Conservation (phyloP, 345 rosid genomes). For the Alliaria petiolata region DNA sequence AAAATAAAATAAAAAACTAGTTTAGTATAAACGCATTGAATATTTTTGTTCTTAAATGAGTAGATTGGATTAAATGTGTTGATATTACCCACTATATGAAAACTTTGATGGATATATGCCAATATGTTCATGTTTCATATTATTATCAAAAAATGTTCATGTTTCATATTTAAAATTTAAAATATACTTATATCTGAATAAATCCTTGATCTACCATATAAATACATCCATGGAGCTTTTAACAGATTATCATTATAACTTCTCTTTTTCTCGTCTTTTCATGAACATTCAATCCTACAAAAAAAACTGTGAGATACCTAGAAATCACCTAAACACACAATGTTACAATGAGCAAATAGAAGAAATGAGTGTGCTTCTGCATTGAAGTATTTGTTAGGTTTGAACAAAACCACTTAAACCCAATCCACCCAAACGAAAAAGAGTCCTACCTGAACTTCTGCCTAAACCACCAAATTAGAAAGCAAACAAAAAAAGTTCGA, state of each 20-base stretch:
- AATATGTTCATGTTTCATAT: not conserved
- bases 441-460: conserved; percentile 30
- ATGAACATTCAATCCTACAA: not conserved
- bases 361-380: not conserved
- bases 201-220: not conserved
- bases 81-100: not conserved
- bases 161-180: not conserved
- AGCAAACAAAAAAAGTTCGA: not conserved
- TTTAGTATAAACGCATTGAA: not conserved
- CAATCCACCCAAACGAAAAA: conserved; percentile 18
- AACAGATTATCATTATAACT: not conserved
- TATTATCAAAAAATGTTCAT: too few species aligned
- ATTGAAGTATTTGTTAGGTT: conserved; percentile 25
- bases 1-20: not conserved
- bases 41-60: not conserved
- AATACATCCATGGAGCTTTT: not conserved
- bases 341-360: not conserved
- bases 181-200: not conserved
- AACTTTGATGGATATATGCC: not conserved
- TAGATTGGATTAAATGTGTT: not conserved
- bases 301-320: not conserved
- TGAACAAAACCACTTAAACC: conserved; percentile 21
- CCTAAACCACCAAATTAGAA: conserved; percentile 21
- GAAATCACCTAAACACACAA: not conserved
- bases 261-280: not conserved